Percentiles rank a stretch among this genome's conserved stretches.
Evolutionary conservation across 441 rosid genomes (phyloP).

Genomic region (Adansonia madagascariensis): DNA sequence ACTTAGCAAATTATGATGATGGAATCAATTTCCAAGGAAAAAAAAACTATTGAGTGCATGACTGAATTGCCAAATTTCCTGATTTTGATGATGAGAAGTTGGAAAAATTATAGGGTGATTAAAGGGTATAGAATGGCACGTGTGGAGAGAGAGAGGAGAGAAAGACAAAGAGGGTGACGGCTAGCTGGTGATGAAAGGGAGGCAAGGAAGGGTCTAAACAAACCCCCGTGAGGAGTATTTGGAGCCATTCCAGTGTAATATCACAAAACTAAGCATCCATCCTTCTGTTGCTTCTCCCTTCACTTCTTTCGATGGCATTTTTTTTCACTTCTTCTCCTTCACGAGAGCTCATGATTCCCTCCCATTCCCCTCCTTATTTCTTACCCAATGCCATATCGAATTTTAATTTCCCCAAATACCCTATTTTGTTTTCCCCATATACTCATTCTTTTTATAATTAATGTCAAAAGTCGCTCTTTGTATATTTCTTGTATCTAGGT

Average conservation of each 20-base stretch:
- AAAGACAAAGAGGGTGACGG: constrained; percentile 5
- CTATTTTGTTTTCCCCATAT: background rate
- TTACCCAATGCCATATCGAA: background rate
- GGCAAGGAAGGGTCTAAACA: constrained; percentile 31
- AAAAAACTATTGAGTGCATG: background rate
- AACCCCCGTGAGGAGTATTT: constrained; percentile 79
- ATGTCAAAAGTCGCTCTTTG: background rate
- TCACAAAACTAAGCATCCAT: constrained; percentile 47
- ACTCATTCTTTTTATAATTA: no score
- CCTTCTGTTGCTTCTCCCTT: constrained; percentile 49
- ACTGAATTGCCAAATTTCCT: background rate
- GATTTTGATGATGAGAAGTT: background rate
- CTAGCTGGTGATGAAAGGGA: constrained; percentile 27
- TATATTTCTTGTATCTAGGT: background rate
- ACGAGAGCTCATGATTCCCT: constrained; percentile 50
- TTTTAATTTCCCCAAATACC: constrained; percentile 28
- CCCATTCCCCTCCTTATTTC: background rate
- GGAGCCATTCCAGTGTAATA: constrained; percentile 64
- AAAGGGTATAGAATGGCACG: constrained; percentile 42
- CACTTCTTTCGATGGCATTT: constrained; percentile 63
- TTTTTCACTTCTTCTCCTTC: constrained; percentile 33
- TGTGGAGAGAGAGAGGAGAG: constrained; percentile 44
- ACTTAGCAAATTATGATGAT: background rate
- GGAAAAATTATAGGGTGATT: background rate
- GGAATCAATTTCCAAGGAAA: background rate